A percentile compares a stretch with the other conserved stretches of the same genome.
Conservation (phyloP, 2,329 filamentous ascomycete genomes). For the Aspergillus novoparasiticus region DNA sequence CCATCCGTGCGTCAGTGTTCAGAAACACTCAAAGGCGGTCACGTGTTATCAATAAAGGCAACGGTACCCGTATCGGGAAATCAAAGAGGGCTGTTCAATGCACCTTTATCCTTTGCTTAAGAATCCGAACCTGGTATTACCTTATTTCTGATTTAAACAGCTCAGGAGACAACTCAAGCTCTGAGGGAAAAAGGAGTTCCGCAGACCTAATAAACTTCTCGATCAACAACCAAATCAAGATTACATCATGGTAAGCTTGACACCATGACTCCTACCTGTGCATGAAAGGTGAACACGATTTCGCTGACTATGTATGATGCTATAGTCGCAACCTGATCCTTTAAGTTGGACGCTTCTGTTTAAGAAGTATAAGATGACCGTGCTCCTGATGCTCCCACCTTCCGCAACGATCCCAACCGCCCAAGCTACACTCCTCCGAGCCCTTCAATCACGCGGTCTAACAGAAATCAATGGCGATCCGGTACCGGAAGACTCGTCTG, state of each 20-base stretch:
- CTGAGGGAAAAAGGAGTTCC: background rate
- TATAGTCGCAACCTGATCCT: constrained; percentile 38
- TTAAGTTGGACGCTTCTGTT: constrained; percentile 68
- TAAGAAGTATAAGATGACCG: constrained; percentile 71
- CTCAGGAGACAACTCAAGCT: background rate
- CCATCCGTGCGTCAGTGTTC: background rate
- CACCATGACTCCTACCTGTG: background rate
- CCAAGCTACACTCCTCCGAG: constrained; percentile 60
- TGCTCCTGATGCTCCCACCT: constrained; percentile 67
- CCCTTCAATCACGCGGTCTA: constrained; percentile 53
- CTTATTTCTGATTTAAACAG: background rate
- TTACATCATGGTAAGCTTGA: constrained; percentile 20
- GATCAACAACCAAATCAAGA: constrained; percentile 19
- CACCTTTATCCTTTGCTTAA: background rate
- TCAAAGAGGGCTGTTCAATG: background rate
- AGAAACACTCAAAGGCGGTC: background rate
- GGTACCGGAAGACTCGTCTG: constrained; percentile 41
- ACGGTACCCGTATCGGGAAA: background rate
- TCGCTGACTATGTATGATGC: constrained; percentile 7
- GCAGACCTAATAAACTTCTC: constrained; percentile 16
- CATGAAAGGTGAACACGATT: background rate
- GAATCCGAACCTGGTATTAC: background rate
- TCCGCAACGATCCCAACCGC: constrained; percentile 60
- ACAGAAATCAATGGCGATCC: constrained; percentile 41
- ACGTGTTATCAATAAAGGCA: background rate